A percentile compares a stretch with the other conserved stretches of the same genome.
phyloP scores from a whole-genome alignment of 2,329 filamentous ascomycete species.

The Domatiomyces globalis region DNA sequence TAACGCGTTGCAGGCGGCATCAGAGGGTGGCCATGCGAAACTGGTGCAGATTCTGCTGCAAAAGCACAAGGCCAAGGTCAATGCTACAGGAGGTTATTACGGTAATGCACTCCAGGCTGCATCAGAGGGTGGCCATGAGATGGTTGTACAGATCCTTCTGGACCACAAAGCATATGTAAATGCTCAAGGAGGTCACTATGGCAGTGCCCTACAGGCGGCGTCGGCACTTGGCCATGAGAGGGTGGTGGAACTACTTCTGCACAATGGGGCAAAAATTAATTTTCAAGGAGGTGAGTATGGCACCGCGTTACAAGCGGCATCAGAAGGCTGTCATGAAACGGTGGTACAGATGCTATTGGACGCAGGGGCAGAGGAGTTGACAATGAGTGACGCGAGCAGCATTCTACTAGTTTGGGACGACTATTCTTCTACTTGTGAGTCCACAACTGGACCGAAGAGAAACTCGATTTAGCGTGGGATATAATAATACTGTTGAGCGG shows the following conservation, averaged over 20 bases:
- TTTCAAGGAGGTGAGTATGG: conserved; percentile 4
- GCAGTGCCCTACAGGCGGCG: conserved; percentile 6
- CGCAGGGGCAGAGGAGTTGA: conserved; percentile 4
- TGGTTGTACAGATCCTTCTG: neutral
- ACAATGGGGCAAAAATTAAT: conserved; percentile 14
- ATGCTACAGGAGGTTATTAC: conserved; percentile 4
- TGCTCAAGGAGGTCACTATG: conserved; percentile 5
- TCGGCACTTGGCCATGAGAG: conserved; percentile 2
- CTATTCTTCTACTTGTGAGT: too few species aligned
- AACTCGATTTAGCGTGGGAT: too few species aligned
- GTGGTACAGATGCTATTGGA: conserved; percentile 8
- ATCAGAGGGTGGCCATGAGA: neutral
- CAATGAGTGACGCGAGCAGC: too few species aligned
- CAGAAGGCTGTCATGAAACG: conserved; percentile 1
- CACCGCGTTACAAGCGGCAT: conserved; percentile 11
- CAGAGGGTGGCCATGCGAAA: conserved; percentile 3
- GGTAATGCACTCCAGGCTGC: conserved; percentile 4
- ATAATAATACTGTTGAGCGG: too few species aligned
- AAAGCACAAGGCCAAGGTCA: conserved; percentile 4
- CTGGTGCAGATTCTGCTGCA: conserved; percentile 7
- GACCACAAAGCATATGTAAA: conserved; percentile 9
- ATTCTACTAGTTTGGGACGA: too few species aligned
- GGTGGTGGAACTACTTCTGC: conserved; percentile 6
- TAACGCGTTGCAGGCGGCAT: conserved; percentile 12
- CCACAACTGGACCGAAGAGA: too few species aligned